Base-by-base conservation (phyloP, 495 filamentous ascomycete species). In the Xylaria cubensis region DNA sequence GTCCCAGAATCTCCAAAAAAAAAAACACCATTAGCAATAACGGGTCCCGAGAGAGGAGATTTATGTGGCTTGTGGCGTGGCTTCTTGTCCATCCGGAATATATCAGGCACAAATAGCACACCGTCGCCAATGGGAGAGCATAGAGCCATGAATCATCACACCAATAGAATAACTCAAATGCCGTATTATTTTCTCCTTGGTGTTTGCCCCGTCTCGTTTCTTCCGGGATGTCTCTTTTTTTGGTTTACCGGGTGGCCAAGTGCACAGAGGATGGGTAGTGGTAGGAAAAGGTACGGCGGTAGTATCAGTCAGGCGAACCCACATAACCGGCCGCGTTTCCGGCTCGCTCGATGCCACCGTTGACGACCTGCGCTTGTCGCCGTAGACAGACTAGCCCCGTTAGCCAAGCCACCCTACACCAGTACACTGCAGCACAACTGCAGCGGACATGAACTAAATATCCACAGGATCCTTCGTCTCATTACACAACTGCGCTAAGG, bases 281-380 rank as follows among this genome's bases (percentile, higher is more conserved):
- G 56, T 36, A 59, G 29, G 29, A 59, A 59, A 29, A 29, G 53
- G 12, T 58, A 26, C 56, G 56, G 56, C 56, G 29, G 56, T 59
- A 21, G 56, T 9, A 59, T 36, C 56, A 56, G 10, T 13, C 32
- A 59, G 17, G 24, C 13, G 55, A 69, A 59, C 41, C 66, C 51
- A 69, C 67, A 69, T 44, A 36, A 21, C 66, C 53, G 66, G 66
- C 24, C 51, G 56, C 24, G 51, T 21, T 69, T 69, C 65, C 66
- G 66, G 56, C 32, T 59, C 53, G 66, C 51, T 68, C 53, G 36
- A 58, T 68, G 51, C 3, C n/a, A 42, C 8, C 63, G 12, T 17
- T 48, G 4, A 21, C 12, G 4, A 56, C 24, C 26, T 32, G 55
- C 34, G 29, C 32, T 36, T 13, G 55, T 36, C 29, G 29, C 29